These are phyloP conservation scores for Xerocomus potaroensis DNA, from an alignment of 768 basidiomycete genomes.

Conservation along the genomic window DNA sequence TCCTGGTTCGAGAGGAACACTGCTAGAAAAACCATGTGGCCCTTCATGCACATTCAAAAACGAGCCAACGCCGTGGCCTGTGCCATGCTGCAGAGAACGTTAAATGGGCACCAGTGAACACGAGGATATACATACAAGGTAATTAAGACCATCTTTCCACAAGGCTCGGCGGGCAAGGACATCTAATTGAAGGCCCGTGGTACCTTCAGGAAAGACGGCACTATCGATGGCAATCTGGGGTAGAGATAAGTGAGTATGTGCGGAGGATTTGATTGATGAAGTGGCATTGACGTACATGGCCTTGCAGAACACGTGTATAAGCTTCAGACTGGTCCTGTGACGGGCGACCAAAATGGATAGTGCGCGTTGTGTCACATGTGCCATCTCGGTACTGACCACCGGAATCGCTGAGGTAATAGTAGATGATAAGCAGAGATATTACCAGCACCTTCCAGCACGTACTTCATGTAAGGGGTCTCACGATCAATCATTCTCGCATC, in stretches of 20 bases:
- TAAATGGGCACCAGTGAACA: constrained; percentile 8
- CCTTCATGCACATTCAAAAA: constrained; percentile 88
- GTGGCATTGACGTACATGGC: constrained; percentile 64
- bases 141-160: constrained; percentile 84
- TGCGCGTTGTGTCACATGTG: constrained; percentile 82
- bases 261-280: constrained; percentile 14
- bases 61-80: constrained; percentile 86
- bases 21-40: constrained; percentile 70
- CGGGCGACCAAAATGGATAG: constrained; percentile 83
- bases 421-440: constrained; percentile 15
- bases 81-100: constrained; percentile 63
- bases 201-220: constrained; percentile 88
- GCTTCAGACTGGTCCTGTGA: constrained; percentile 85
- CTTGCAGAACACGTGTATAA: constrained; percentile 92
- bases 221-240: constrained; percentile 84
- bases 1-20: constrained; percentile 71
- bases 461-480: constrained; percentile 87
- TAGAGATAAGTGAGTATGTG: constrained; percentile 16
- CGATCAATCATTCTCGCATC: constrained; percentile 71
- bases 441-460: constrained; percentile 26
- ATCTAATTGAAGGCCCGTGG: constrained; percentile 77
- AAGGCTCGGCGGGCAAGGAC: constrained; percentile 86
- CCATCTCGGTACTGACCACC: constrained; percentile 90
- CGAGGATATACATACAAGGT: constrained; percentile 47
- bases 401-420: constrained; percentile 62